Base-by-base conservation (phyloP, 2,329 filamentous ascomycete genomes). In the Golovinomyces cichoracearum region DNA sequence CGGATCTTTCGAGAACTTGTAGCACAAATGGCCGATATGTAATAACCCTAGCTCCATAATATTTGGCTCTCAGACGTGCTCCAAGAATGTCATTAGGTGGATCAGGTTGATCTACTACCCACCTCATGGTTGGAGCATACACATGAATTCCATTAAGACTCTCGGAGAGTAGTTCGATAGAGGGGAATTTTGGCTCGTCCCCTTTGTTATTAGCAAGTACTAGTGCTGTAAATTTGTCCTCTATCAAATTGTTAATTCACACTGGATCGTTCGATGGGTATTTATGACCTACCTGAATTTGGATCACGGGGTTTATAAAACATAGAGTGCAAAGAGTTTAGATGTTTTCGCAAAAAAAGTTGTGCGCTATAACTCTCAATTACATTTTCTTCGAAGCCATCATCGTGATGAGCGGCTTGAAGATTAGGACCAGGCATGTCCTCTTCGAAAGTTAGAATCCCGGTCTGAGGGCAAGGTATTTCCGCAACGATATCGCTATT, bases 1-100 rank as follows among this genome's bases (percentile, higher is more conserved):
- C 56, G 47, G 56, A 54, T 38, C 54, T 62, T 51, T 63, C 59
- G 3, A 79, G 62, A 42, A 79, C 70, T 52, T 70, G 65, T 53
- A 68, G 65, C 48, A 78, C 61, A 52, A 88, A 84, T 0, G 83
- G 83, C 22, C 90, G 74, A 60, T 90, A 81, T 23, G 88, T 86
- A 59, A 95, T 86, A 53, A 92, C 85, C 54, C 80, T 74, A 0
- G 84, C 86, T 19, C 90, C 90, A 68, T 88, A 95, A 63, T 90
- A 95, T 62, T 98, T 95, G 13, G 83, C 90, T 38, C 88, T 78
- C 52, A 95, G 68, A 21, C 90, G 75, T 27, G 88, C 88, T 12
- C 75, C 69, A 15, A 94, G 75, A 51, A 95, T 85, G 45, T 93
- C 77, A 0, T 59, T 62, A 0, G 85, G 73, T 1, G 84, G 83